These are phyloP conservation scores for Blastobotrys attinorum DNA, from an alignment of 805 yeast genomes.

Conservation along the genomic window DNA sequence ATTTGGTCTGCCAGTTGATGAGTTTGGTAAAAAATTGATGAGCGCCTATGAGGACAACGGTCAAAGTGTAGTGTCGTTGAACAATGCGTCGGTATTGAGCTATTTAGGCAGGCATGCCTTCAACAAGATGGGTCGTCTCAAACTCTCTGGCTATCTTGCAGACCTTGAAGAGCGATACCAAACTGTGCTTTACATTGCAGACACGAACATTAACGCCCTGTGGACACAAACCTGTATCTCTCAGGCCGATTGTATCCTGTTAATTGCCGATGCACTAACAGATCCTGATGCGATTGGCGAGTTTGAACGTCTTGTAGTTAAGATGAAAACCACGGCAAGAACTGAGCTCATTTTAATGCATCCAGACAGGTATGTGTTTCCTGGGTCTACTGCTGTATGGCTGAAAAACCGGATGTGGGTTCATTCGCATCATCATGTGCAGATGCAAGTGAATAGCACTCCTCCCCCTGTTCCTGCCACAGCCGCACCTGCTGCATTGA, in stretches of 20 bases:
- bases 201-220: slow-evolving; percentile 68
- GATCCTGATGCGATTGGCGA: slow-evolving; percentile 76
- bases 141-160: slow-evolving; percentile 81
- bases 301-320: slow-evolving; percentile 67
- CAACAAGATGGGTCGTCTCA: slow-evolving; percentile 76
- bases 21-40: slow-evolving; percentile 69
- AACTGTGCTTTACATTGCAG: slow-evolving; percentile 84
- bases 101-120: slow-evolving; percentile 90
- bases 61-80: slow-evolving; percentile 65
- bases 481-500: neutral
- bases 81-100: slow-evolving; percentile 69
- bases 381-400: slow-evolving; percentile 84
- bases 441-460: slow-evolving; percentile 36
- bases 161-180: slow-evolving; percentile 85
- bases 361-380: slow-evolving; percentile 70
- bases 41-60: slow-evolving; percentile 68
- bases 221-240: slow-evolving; percentile 93
- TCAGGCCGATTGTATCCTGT: slow-evolving; percentile 89
- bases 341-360: slow-evolving; percentile 82
- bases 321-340: slow-evolving; percentile 74
- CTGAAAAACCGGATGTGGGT: slow-evolving; percentile 83
- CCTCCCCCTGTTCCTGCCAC: neutral
- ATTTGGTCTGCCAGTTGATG: slow-evolving; percentile 75
- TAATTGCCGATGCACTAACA: slow-evolving; percentile 76
- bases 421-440: slow-evolving; percentile 86